A percentile compares a stretch with the other conserved stretches of the same genome.
Conservation (phyloP, 139 green algal genomes). For the Yamagishiella unicocca region DNA sequence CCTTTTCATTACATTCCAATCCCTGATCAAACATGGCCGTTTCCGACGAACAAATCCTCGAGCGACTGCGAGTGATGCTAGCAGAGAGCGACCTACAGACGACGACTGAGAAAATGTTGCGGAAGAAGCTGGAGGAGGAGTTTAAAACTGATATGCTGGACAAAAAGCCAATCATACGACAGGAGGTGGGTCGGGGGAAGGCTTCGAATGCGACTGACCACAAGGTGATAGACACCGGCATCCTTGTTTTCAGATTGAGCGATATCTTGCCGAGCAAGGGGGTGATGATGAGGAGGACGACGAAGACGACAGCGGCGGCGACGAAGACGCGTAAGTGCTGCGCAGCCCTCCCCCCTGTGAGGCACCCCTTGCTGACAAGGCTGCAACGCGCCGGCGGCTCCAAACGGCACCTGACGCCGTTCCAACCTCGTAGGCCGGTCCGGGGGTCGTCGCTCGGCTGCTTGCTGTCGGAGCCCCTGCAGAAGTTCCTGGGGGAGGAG, state of each 20-base stretch:
- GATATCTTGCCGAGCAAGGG: constrained; percentile 45
- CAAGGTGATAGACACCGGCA: background rate
- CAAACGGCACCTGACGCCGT: background rate
- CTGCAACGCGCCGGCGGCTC: too few species aligned
- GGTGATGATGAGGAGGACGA: constrained; percentile 47
- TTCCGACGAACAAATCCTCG: constrained; percentile 26
- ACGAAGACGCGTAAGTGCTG: constrained; percentile 42
- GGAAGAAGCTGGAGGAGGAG: constrained; percentile 78
- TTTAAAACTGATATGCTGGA: constrained; percentile 66
- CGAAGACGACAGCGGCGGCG: constrained; percentile 37
- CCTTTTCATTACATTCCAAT: background rate
- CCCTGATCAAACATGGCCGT: background rate
- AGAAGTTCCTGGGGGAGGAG: constrained; percentile 73
- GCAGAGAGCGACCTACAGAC: constrained; percentile 62
- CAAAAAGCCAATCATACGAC: constrained; percentile 71
- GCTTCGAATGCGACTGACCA: background rate
- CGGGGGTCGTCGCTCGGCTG: constrained; percentile 10
- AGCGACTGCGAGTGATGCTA: constrained; percentile 59
- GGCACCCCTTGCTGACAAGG: background rate
- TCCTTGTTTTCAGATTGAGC: constrained; percentile 47
- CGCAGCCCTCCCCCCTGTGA: background rate
- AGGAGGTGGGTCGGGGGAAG: constrained; percentile 49
- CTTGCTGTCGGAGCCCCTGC: constrained; percentile 67
- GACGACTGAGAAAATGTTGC: constrained; percentile 77
- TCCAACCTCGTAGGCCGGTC: background rate